Percentiles rank a stretch among this genome's conserved stretches.
These are phyloP conservation scores for Candida nitratophila DNA, from an alignment of 805 yeast genomes.

Conservation along the genomic window DNA sequence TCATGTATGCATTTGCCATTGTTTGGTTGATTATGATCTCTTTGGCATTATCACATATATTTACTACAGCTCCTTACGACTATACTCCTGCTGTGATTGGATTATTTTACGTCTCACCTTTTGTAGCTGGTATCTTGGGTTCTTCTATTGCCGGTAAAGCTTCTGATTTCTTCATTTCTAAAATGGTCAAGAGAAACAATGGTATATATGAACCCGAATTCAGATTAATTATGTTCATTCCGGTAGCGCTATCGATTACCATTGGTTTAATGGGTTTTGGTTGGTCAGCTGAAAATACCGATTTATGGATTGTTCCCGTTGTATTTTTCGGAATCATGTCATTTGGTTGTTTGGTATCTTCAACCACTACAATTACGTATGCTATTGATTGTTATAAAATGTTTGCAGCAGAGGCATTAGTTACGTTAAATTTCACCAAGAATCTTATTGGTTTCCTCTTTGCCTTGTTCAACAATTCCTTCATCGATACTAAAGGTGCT, in stretches of 20 bases:
- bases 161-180: slow-evolving; percentile 42
- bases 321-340: slow-evolving; percentile 48
- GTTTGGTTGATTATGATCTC: slow-evolving; percentile 60
- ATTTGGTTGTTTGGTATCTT: slow-evolving; percentile 55
- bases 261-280: slow-evolving; percentile 60
- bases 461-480: slow-evolving; percentile 47
- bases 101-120: slow-evolving; percentile 47
- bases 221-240: slow-evolving; percentile 46
- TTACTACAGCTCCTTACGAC: slow-evolving; percentile 36
- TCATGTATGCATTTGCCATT: slow-evolving; percentile 49
- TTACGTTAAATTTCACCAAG: slow-evolving; percentile 47
- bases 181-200: slow-evolving; percentile 35
- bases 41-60: slow-evolving; percentile 46
- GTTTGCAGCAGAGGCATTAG: slow-evolving; percentile 54
- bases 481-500: slow-evolving; percentile 33
- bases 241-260: slow-evolving; percentile 34
- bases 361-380: slow-evolving; percentile 55
- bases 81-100: slow-evolving; percentile 43
- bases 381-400: slow-evolving; percentile 49
- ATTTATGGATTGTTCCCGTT: slow-evolving; percentile 52
- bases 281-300: slow-evolving; percentile 42
- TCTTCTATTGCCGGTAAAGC: slow-evolving; percentile 45
- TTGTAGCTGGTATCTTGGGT: slow-evolving; percentile 51
- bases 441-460: slow-evolving; percentile 49
- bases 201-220: slow-evolving; percentile 62